Evolutionary conservation across 345 rosid genomes (phyloP), one percentile per base, ranked within the genome.

Genomic region (Durio zibethinus): DNA sequence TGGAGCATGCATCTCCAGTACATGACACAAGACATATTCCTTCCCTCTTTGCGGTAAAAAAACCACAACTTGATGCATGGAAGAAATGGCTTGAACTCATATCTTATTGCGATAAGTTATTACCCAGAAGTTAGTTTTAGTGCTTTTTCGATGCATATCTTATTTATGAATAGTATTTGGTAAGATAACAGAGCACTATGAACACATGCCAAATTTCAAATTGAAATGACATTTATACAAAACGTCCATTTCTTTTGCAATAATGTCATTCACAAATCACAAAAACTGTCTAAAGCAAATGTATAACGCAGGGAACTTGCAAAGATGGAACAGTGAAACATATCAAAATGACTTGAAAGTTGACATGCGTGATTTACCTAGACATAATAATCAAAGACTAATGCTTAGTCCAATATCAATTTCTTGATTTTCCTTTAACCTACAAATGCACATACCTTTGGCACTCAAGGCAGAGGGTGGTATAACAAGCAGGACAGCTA

Each of bases 401-500:
- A 54, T 54, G n/a, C 54, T 23, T 18, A 31, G 29, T 53, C 21
- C 23, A 73, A 45, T 23, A 6, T 43, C n/a, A n/a, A 25, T 12
- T 11, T 68, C 16, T 0, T 42, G 52, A 27, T 43, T 25, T 23
- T 25, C 21, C 56, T 6, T 35, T 18, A 75, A 12, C 75, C 59
- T 40, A 53, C 25, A 25, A 20, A 72, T n/a, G 36, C 36, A 33
- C 80, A 65, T 76, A 93, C 97, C 97, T 90, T 80, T 93, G 96
- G 75, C 92, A 91, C 52, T 93, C 91, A 11, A 90, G 88, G 85
- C 92, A 93, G 47, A 93, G 89, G 33, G 89, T 89, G 50, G 97
- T 88, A 82, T 91, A 93, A 85, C 97, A 93, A 80, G 89, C 96
- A 10, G 97, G 96, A 73, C 97, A 93, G 79, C 96, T 91, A 63